These are phyloP conservation scores for Eustoma russellianum DNA, from an alignment of 257 asterid species.

Conservation along the genomic window DNA sequence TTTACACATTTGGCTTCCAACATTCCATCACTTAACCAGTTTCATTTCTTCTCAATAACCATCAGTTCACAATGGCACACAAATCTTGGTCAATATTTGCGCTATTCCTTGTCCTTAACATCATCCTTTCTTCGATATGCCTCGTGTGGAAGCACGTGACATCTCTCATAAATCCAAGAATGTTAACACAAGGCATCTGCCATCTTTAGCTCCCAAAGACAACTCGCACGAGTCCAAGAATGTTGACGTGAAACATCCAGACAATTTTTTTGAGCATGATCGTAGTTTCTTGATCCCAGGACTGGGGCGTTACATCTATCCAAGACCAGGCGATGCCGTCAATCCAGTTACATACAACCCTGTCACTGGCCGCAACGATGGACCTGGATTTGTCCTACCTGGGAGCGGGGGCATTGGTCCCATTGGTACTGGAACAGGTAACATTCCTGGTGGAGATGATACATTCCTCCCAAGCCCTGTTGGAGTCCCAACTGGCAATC, in stretches of 20 bases:
- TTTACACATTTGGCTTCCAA: slow-evolving; percentile 1
- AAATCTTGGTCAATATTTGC: slow-evolving; percentile 8
- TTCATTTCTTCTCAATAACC: too few species aligned
- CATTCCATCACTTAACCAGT: slow-evolving; percentile 4
- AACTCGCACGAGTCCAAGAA: slow-evolving; percentile 3
- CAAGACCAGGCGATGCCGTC: slow-evolving; percentile 23
- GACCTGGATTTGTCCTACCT: slow-evolving; percentile 29
- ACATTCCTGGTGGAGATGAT: slow-evolving; percentile 65
- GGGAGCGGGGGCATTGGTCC: slow-evolving; percentile 1
- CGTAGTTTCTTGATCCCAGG: slow-evolving; percentile 63
- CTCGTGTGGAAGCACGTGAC: slow-evolving; percentile 23
- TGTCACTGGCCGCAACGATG: slow-evolving; percentile 44
- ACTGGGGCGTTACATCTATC: slow-evolving; percentile 47
- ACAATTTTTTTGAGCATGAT: slow-evolving; percentile 28
- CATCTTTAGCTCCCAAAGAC: too few species aligned
- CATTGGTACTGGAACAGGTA: slow-evolving; percentile 6
- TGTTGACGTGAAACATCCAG: slow-evolving; percentile 22
- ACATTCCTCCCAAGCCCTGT: slow-evolving; percentile 47
- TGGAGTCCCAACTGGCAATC: slow-evolving; percentile 40
- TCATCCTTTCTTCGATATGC: slow-evolving; percentile 9
- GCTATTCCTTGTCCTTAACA: slow-evolving; percentile 20
- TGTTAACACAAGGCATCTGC: too few species aligned
- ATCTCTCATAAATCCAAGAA: slow-evolving; percentile 16
- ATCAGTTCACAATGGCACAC: slow-evolving; percentile 29
- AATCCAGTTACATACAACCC: slow-evolving; percentile 50